Conservation (phyloP, 2,329 filamentous ascomycete species). For the Fusarium gaditjirri region DNA sequence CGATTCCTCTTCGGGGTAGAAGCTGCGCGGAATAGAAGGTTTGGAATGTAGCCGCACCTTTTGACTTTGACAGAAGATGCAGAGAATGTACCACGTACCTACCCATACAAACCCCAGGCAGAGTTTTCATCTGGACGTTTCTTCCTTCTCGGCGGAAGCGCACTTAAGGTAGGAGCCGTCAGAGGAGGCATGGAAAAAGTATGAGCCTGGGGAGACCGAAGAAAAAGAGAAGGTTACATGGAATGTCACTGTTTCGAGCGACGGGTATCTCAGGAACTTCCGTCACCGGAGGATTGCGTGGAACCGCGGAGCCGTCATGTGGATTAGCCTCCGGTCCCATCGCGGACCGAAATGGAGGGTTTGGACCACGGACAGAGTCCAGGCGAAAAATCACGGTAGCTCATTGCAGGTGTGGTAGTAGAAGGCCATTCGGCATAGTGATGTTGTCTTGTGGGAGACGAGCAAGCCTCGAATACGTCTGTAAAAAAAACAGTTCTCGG, state of each 20-base stretch:
- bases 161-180: background rate
- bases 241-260: conserved; percentile 3
- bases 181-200: conserved; percentile 2
- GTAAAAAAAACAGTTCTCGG: background rate
- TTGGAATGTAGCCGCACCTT: conserved; percentile 26
- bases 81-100: background rate
- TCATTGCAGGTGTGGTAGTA: background rate
- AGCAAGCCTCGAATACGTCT: background rate
- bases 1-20: conserved; percentile 2
- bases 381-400: background rate
- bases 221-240: conserved; percentile 10
- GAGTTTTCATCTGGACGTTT: conserved; percentile 22
- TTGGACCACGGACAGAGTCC: background rate
- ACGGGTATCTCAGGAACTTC: conserved; percentile 9
- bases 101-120: conserved; percentile 4
- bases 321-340: background rate
- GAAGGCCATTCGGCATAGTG: background rate
- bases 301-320: background rate
- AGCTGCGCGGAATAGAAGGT: background rate
- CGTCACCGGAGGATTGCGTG: background rate
- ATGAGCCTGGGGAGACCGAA: conserved; percentile 12
- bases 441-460: background rate
- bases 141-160: conserved; percentile 7
- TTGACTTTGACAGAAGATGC: conserved; percentile 9
- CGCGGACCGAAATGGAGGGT: conserved; percentile 1